Evolutionary conservation across 108 stramenopile species (phyloP).

Genomic region (Nannochloropsis oceanica): DNA sequence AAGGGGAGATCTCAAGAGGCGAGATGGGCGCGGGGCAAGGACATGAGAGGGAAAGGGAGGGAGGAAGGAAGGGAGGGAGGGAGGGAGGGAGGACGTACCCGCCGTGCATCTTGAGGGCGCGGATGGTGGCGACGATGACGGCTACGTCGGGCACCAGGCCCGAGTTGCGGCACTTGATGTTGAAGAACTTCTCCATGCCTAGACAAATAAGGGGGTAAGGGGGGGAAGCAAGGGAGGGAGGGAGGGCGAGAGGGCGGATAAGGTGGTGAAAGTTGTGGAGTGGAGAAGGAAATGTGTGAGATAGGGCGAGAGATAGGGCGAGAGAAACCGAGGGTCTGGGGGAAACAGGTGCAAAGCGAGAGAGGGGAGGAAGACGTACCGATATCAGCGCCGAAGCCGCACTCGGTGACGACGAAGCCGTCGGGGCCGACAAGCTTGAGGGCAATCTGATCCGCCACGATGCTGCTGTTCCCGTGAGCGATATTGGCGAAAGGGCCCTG

Average conservation of each 20-base stretch:
- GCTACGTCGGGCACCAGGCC: slow-evolving; percentile 78
- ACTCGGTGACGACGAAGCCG: slow-evolving; percentile 91
- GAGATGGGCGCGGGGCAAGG: too few relatives aligned
- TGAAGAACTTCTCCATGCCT: slow-evolving; percentile 98
- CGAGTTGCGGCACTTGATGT: slow-evolving; percentile 87
- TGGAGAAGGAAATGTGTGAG: neutral
- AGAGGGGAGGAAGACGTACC: neutral
- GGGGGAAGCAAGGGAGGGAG: too few relatives aligned
- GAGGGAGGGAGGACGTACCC: slow-evolving; percentile 83
- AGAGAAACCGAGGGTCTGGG: neutral
- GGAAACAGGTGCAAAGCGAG: neutral
- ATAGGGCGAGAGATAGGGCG: neutral
- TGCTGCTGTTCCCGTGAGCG: slow-evolving; percentile 82
- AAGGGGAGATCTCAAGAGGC: too few relatives aligned
- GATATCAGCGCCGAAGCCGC: slow-evolving; percentile 95
- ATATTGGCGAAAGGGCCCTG: slow-evolving; percentile 87
- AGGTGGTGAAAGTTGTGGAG: neutral
- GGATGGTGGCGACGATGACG: slow-evolving; percentile 94
- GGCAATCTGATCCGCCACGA: slow-evolving; percentile 89
- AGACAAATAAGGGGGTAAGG: too few relatives aligned
- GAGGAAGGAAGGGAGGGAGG: too few relatives aligned
- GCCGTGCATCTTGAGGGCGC: slow-evolving; percentile 98
- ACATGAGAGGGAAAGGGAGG: neutral
- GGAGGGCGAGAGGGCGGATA: neutral
- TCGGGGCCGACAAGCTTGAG: slow-evolving; percentile 83